A percentile compares a stretch with the other conserved stretches of the same genome.
Conservation (phyloP, 768 basidiomycete species). For the Amanita pallidorosea region DNA sequence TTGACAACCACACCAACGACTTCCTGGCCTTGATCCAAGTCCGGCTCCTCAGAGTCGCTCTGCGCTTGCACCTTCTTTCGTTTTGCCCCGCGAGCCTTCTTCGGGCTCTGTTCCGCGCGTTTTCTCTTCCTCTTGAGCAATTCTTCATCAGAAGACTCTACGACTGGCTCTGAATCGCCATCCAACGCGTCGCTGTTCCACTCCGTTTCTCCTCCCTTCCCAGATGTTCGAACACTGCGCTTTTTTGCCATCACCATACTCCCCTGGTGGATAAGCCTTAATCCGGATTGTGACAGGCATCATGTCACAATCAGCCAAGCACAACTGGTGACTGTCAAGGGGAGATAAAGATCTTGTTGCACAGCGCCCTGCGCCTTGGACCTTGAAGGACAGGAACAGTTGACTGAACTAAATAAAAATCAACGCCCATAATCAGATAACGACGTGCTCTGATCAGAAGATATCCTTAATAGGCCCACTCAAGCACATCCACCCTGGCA, state of each 20-base stretch:
- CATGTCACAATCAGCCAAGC: too few species aligned
- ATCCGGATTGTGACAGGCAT: too few species aligned
- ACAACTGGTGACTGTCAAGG: too few species aligned
- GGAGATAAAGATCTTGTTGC: too few species aligned
- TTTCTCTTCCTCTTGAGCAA: conserved; percentile 15
- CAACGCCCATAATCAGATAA: too few species aligned
- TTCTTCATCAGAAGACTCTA: conserved; percentile 9
- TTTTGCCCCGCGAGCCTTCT: conserved; percentile 7
- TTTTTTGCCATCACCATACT: background rate
- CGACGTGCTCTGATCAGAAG: background rate
- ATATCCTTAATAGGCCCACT: background rate
- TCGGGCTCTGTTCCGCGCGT: conserved; percentile 9
- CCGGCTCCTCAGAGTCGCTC: conserved; percentile 28
- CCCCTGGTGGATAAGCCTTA: too few species aligned
- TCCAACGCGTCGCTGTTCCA: conserved; percentile 39
- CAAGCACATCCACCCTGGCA: background rate
- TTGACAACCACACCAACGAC: conserved; percentile 69
- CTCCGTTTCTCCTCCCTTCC: background rate
- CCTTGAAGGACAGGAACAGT: too few species aligned
- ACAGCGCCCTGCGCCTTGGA: too few species aligned
- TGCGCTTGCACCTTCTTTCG: conserved; percentile 16
- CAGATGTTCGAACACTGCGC: background rate
- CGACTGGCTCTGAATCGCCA: conserved; percentile 20
- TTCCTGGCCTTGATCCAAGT: conserved; percentile 54
- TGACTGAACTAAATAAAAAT: too few species aligned